Evolutionary conservation across 2,329 filamentous ascomycete species (phyloP), one percentile per base, ranked within the genome.

Genomic region (Sphaerostilbella broomeana): DNA sequence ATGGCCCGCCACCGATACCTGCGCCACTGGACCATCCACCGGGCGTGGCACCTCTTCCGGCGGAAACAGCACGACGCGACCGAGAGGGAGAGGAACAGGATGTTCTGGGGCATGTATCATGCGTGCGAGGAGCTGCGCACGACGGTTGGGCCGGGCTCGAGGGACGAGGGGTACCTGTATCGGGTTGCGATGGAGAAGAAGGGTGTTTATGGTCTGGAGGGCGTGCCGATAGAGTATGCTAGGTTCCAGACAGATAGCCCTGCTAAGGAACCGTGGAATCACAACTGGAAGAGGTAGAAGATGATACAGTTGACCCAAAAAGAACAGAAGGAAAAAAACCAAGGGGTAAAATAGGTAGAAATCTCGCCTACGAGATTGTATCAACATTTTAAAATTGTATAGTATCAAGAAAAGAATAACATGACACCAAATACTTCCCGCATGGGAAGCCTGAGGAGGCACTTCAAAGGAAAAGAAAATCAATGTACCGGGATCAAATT

Each of bases 1-100:
- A 89, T 97, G 75, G 87, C 79, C 27, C 87, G 90, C 52, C 84
- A 84, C 63, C 81, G 92, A 41, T 77, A 80, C 63, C 79, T 98
- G 48, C 86, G 92, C 32, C 92, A 98, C 72, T 98, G 92, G 92
- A 97, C 92, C 36, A 97, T 98, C 63, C 89, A 97, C 71, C 88
- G 92, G 53, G 90, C 90, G 16, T 97, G 89, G 87, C 74, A 86
- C 54, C 72, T 97, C 20, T 84, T 83, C 65, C 79, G 81, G 53
- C 75, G 81, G 51, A 76, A 84, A 58, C 73, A 80, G 53, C 79
- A 80, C 34, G 69, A 75, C 48, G 65, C 69, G 24, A 73, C 79
- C 36, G 73, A 85, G 58, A 67, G 72, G 39, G 86, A 89, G 60
- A 73, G 95, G 32, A 78, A 87, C 66, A 73, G 85, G 44, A 74